Percentiles rank a stretch among this genome's conserved stretches.
Evolutionary conservation across 306 rosid species (phyloP).

Genomic region (Potentilla sterilis): DNA sequence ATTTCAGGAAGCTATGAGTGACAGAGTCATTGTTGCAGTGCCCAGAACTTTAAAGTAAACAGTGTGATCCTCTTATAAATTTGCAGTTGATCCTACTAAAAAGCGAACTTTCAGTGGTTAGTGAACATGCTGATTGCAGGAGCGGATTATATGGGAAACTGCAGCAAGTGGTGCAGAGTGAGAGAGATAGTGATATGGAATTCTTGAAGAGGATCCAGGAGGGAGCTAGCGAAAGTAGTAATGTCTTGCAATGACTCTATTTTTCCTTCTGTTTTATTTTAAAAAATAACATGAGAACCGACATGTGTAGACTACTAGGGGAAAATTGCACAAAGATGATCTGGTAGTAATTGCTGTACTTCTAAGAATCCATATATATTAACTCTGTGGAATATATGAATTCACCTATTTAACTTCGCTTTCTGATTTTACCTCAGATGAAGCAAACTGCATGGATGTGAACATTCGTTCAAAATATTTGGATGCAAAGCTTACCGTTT

Average conservation of each 20-base stretch:
- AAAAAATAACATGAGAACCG: constrained; percentile 13
- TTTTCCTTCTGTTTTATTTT: constrained; percentile 16
- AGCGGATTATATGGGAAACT: constrained; percentile 66
- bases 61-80: constrained; percentile 1
- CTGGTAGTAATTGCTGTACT: background rate
- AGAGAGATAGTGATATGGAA: constrained; percentile 57
- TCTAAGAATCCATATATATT: background rate
- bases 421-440: constrained; percentile 31
- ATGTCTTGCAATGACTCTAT: constrained; percentile 9
- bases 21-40: constrained; percentile 36
- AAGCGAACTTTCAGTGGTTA: background rate
- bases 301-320: constrained; percentile 3
- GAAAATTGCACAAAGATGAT: background rate
- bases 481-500: constrained; percentile 79
- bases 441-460: constrained; percentile 49
- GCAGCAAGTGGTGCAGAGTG: constrained; percentile 72
- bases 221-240: constrained; percentile 42
- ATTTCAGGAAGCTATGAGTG: constrained; percentile 73
- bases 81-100: background rate
- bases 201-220: constrained; percentile 49
- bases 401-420: background rate
- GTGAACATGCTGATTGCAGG: constrained; percentile 42
- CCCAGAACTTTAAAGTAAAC: constrained; percentile 53
- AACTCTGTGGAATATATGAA: background rate
- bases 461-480: constrained; percentile 57